Base-by-base conservation (phyloP, 352 stramenopile species). In the Pythium myriotylum region DNA sequence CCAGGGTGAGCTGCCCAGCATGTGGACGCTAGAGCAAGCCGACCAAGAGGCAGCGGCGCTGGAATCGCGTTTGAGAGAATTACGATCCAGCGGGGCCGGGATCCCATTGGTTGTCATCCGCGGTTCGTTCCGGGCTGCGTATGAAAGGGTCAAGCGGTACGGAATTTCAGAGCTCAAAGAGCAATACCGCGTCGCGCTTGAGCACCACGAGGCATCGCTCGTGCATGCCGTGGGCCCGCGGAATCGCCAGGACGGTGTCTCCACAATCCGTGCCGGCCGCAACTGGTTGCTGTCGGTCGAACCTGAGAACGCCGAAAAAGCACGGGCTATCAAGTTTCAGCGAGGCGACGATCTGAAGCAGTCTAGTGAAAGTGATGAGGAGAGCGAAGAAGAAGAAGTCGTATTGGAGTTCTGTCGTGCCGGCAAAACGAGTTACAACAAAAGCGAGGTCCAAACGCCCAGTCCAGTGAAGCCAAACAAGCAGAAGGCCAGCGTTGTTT, bases 191-290 rank as follows among this genome's bases (percentile, higher is more conserved):
- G 55, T 79, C 24, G 83, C 83, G 7, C 61, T 92, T 50, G 77
- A 86, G 51, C 68, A 85, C 47, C 88, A 82, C 52, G 64, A 86
- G 58, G 84, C 83, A 20, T 65, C 70, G 26, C 67, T 89, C 12
- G 72, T 79, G 33, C 73, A 78, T 37, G 62, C 65, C 12, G 46
- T 69, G 0, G 58, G 46, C 7, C 26, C 65, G 14, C 52, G 58
- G 16, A 61, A 48, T 17, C 47, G 29, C 7, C 65, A 65, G 14
- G 65, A 67, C 40, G 40, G 24, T 23, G 43, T 61, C 27, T 50
- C 52, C 24, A 45, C 20, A 6, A 49, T 72, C n/a, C 39, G 51
- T 14, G 19, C 56, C n/a, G 65, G 65, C 13, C 52, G 65, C 17
- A 72, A 72, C 41, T 72, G 65, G 65, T 40, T 72, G 37, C 16